These are phyloP conservation scores for Luzula sylvatica DNA, from an alignment of 176 grass and related monocot genomes.

Conservation along the genomic window DNA sequence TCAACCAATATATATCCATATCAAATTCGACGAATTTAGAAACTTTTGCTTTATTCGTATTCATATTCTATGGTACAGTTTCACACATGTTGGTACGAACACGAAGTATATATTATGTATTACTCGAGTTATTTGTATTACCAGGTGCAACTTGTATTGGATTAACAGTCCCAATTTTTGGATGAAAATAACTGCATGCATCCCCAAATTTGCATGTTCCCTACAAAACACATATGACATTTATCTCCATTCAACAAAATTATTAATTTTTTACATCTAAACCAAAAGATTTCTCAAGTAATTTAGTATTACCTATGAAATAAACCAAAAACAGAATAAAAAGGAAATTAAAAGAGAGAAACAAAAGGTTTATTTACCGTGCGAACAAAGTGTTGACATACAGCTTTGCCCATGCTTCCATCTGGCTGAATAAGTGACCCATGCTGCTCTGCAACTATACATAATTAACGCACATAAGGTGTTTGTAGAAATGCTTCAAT, in stretches of 20 bases:
- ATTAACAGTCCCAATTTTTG: constrained; percentile 30
- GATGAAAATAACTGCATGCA: constrained; percentile 71
- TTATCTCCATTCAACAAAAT: background rate
- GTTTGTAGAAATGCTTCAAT: too few species aligned
- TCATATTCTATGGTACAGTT: too few species aligned
- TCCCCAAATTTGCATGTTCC: constrained; percentile 64
- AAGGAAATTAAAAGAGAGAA: background rate
- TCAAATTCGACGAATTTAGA: too few species aligned
- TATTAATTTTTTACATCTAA: background rate
- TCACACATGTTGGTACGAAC: too few species aligned
- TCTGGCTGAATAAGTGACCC: constrained; percentile 25
- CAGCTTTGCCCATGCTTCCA: constrained; percentile 34
- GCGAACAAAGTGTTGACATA: constrained; percentile 72
- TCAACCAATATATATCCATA: too few species aligned
- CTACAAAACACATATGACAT: constrained; percentile 7
- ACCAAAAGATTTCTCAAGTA: too few species aligned
- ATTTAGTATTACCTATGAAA: too few species aligned
- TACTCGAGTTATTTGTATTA: constrained; percentile 7
- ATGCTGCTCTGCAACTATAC: constrained; percentile 24
- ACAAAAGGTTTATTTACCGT: constrained; percentile 23
- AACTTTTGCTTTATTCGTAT: too few species aligned
- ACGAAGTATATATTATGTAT: too few species aligned
- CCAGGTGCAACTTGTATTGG: constrained; percentile 25
- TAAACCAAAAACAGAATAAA: background rate
- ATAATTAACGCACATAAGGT: background rate